Conservation (phyloP, 768 basidiomycete genomes). For the Termitomyces sp. region DNA sequence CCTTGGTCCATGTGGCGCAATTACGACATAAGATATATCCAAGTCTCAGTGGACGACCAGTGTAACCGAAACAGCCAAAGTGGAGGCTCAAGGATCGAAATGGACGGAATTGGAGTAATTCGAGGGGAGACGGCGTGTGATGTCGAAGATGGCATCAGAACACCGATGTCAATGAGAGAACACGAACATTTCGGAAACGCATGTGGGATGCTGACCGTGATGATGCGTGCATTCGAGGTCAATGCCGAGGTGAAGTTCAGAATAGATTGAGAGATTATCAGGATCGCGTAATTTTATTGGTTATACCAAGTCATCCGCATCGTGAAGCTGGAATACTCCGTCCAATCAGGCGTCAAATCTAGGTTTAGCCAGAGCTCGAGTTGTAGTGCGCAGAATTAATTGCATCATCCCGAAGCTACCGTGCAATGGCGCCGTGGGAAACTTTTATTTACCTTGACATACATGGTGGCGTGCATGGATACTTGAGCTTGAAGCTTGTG, state of each 20-base stretch:
- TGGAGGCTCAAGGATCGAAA: conserved; percentile 58
- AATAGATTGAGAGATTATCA: conserved; percentile 18
- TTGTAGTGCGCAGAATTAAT: too few species aligned
- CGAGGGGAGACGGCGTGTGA: conserved; percentile 10
- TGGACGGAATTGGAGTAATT: conserved; percentile 41
- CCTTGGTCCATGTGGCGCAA: conserved; percentile 20
- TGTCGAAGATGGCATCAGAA: conserved; percentile 36
- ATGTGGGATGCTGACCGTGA: conserved; percentile 18
- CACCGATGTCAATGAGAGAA: conserved; percentile 50
- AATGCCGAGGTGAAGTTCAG: conserved; percentile 3
- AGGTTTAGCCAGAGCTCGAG: conserved; percentile 48
- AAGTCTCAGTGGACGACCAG: too few species aligned
- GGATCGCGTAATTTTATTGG: conserved; percentile 40
- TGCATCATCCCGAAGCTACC: too few species aligned
- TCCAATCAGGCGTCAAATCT: conserved; percentile 42
- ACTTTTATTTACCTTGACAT: too few species aligned
- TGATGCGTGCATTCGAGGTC: neutral
- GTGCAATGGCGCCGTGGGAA: too few species aligned
- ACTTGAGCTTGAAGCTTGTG: too few species aligned
- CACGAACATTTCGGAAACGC: conserved; percentile 52
- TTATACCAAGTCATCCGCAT: conserved; percentile 53
- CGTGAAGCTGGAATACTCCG: conserved; percentile 40
- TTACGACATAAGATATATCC: conserved; percentile 24
- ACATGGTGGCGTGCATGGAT: too few species aligned
- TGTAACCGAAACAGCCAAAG: conserved; percentile 53